Evolutionary conservation across 768 basidiomycete species (phyloP).

Genomic region (Exidia glandulosa): DNA sequence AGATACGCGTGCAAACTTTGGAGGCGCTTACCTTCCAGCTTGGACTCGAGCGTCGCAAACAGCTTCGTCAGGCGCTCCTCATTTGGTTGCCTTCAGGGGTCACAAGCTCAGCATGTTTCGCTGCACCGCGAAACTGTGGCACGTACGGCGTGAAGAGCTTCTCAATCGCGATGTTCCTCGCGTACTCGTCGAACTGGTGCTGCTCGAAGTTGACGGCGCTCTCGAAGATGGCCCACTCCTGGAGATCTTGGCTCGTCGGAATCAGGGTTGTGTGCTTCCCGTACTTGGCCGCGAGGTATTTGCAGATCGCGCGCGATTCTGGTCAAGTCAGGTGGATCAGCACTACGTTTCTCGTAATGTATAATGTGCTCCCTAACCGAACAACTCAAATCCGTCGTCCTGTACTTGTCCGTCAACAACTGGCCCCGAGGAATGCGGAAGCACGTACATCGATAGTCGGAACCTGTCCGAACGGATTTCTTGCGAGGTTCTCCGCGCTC

Average conservation of each 20-base stretch:
- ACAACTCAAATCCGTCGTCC: background rate
- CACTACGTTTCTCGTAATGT: conserved; percentile 9
- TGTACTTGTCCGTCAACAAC: too few relatives aligned
- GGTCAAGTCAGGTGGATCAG: conserved; percentile 44
- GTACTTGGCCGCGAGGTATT: conserved; percentile 49
- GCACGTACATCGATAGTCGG: conserved; percentile 46
- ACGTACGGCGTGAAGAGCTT: background rate
- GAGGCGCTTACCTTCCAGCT: too few relatives aligned
- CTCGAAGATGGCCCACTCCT: conserved; percentile 35
- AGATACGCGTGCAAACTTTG: too few relatives aligned
- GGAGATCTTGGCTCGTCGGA: conserved; percentile 26
- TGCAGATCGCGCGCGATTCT: conserved; percentile 50
- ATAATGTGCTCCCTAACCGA: conserved; percentile 24
- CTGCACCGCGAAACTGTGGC: background rate
- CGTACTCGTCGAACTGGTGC: conserved; percentile 42
- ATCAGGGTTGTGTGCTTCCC: conserved; percentile 34
- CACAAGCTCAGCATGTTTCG: background rate
- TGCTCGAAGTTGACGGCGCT: conserved; percentile 39
- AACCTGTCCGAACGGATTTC: conserved; percentile 58
- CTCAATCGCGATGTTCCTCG: conserved; percentile 19
- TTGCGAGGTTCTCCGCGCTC: conserved; percentile 23
- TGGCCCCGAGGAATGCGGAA: too few relatives aligned
- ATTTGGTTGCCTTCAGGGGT: background rate
- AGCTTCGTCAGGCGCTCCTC: background rate
- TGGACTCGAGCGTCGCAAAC: background rate